Conservation (phyloP, 2,329 filamentous ascomycete species). For the Diaporthe ampelina region DNA sequence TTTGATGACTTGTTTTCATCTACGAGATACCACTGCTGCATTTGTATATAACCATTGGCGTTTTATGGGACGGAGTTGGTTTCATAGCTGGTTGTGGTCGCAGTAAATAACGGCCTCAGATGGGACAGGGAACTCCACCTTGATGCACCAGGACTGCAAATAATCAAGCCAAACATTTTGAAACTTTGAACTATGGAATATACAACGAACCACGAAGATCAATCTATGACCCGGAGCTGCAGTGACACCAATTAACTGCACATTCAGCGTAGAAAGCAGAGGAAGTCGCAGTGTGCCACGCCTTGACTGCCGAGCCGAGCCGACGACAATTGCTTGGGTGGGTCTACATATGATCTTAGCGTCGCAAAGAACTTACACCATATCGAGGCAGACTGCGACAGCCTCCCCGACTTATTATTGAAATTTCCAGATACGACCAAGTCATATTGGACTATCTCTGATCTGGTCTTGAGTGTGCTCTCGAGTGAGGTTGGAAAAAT, state of each 20-base stretch:
- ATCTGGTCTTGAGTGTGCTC: neutral
- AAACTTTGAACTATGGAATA: neutral
- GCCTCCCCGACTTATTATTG: neutral
- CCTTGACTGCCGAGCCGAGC: conserved; percentile 23
- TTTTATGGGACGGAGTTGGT: neutral
- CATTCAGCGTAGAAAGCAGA: neutral
- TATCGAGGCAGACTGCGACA: neutral
- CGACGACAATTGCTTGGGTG: conserved; percentile 28
- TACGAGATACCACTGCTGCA: conserved; percentile 32
- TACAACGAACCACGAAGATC: neutral
- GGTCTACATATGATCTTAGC: neutral
- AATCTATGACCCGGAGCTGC: neutral
- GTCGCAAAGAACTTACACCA: conserved; percentile 17
- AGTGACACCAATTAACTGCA: neutral
- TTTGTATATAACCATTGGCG: neutral
- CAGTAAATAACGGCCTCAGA: neutral
- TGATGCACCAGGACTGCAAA: neutral
- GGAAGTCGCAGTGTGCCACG: too few relatives aligned
- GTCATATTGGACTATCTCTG: neutral
- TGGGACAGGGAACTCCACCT: too few relatives aligned
- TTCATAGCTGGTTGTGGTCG: neutral
- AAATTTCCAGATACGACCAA: neutral
- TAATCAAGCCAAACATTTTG: neutral
- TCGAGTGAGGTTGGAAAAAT: neutral
- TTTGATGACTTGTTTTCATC: conserved; percentile 16